Evolutionary conservation across 2,329 filamentous ascomycete genomes (phyloP), one percentile per base, ranked within the genome.

Genomic region (Colletotrichum cereale): DNA sequence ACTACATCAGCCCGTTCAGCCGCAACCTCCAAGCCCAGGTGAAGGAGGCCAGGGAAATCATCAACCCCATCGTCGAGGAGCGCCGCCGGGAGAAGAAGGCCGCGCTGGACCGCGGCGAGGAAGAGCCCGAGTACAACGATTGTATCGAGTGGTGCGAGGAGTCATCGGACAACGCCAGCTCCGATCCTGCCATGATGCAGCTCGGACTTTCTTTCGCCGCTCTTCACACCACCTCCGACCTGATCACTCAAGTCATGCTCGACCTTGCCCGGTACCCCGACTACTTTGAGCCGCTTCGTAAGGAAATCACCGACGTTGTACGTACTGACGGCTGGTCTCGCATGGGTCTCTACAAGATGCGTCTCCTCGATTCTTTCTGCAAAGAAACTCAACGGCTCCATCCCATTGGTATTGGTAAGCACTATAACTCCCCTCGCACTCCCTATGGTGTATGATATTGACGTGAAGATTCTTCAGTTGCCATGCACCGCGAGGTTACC

Each of bases 191-290:
- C 3, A 50, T 70, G 34, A 62, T 62, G 29, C 76, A 78, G 52
- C 67, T 78, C 3, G 67, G 71, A 0, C 72, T 79, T 0, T 73
- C 75, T 6, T 67, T 78, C 14, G 77, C 71, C 1, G 75, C 76
- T 16, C 74, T 77, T 12, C 75, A 77, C 62, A 78, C 72, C 26
- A 77, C 75, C 2, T 71, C 73, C 12, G 76, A 77, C 47, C 29
- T 76, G 4, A 55, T 76, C 10, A 67, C 69, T 0, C 72, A 75
- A 38, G 65, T 71, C 5, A 74, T 78, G 73, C 58, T 76, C 5
- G 72, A 76, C 34, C 56, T 78, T 7, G 71, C 72, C 24, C 18
- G 52, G 3, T 64, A 77, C 42, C 75, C 77, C 7, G 71, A 78
- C 21, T 66, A 75, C 10, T 63, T 78, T 5, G 50, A 74, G 11